Evolutionary conservation across 1,284 basidiomycete species (phyloP), one percentile per base, ranked within the genome.

Genomic region (Ganoderma resinaceum): DNA sequence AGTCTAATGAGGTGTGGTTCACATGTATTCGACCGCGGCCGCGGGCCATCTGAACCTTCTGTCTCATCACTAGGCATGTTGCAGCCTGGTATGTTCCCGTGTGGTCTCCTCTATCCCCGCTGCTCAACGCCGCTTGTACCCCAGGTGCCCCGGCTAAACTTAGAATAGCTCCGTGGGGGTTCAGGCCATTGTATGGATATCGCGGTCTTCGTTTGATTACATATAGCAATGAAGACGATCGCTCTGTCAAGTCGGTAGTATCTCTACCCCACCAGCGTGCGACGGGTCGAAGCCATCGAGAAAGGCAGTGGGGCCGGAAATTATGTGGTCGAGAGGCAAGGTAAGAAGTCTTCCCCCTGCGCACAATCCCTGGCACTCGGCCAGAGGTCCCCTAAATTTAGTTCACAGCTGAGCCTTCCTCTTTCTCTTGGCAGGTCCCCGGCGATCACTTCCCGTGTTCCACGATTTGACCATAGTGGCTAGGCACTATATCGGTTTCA

Each of bases 1-100:
- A 90, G 70, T 70, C 91, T 65, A 58, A 71, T 52, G 67, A 71
- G 12, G 63, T 70, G n/a, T 75, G 37, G 38, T 9, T 31, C 5
- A 26, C 12, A 26, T 23, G 6, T 16, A 14, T 49, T 49, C 11
- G 12, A 12, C 46, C 46, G 23, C 23, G 9, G 46, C 46, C 46
- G 46, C 46, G 2, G 46, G 14, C 46, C 23, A 49, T 26, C 46
- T 20, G 46, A 23, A 23, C 23, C 46, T 49, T 49, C n/a, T n/a
- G 23, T 46, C 23, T 26, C 26, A 26, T 23, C 46, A 49, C 46
- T 0, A 8, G n/a, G 46, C 46, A n/a, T 49, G 46, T 49, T n/a
- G 46, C 35, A 35, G 35, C 37, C 37, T 11, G 7, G 43, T 49
- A 26, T 23, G 46, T 49, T 11, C 8, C 23, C 12, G n/a, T 14